phyloP scores from a whole-genome alignment of 176 grass and related monocot genomes.

The Oryza glumipatula region DNA sequence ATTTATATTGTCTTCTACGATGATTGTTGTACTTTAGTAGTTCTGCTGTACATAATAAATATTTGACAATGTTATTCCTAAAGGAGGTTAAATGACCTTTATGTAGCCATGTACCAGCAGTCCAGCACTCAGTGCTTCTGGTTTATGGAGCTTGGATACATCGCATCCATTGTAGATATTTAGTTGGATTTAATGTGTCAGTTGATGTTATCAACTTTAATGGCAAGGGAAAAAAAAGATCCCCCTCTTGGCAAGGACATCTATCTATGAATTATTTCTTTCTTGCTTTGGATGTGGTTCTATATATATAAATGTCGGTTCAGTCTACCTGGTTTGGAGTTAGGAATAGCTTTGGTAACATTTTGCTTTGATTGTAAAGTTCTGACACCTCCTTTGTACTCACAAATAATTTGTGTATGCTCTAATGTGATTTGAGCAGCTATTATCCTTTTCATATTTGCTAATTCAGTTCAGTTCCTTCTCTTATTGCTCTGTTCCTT shows the following conservation, averaged over 20 bases:
- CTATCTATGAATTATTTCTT: not conserved
- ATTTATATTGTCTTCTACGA: not conserved
- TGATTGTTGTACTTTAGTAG: not conserved
- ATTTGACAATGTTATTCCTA: not conserved
- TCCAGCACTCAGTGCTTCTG: not conserved
- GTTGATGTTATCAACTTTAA: not conserved
- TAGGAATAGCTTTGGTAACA: not conserved
- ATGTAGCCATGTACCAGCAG: not conserved
- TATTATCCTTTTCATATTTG: not conserved
- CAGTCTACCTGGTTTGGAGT: not conserved
- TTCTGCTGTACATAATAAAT: not conserved
- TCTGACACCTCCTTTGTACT: slow-evolving; percentile 13
- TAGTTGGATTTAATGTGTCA: not conserved
- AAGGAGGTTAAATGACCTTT: not conserved
- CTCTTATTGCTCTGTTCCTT: slow-evolving; percentile 33
- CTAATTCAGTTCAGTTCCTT: slow-evolving; percentile 12
- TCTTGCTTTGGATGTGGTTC: not conserved
- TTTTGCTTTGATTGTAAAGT: slow-evolving; percentile 19
- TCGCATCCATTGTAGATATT: not conserved
- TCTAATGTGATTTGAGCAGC: not conserved
- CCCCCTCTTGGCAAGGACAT: not conserved
- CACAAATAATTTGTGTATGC: not conserved
- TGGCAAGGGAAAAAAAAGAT: not conserved
- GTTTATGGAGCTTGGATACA: slow-evolving; percentile 9
- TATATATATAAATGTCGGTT: not conserved